A percentile compares a stretch with the other conserved stretches of the same genome.
Evolutionary conservation across 106 monocot genomes (phyloP).

Genomic region (Chionographis japonica): DNA sequence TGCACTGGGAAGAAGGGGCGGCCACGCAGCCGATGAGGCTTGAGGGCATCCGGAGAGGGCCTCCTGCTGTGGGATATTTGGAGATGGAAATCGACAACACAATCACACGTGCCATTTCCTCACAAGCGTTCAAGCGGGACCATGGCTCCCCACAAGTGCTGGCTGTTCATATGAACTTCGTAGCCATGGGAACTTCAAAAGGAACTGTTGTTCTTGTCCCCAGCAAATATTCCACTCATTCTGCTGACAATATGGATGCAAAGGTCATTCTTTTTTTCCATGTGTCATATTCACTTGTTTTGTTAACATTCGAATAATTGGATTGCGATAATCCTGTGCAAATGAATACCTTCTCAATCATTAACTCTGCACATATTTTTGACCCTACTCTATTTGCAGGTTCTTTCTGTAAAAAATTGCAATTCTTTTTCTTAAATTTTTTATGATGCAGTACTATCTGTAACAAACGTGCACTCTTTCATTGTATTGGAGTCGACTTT

Average conservation of each 20-base stretch:
- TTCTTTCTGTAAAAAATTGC: too few relatives aligned
- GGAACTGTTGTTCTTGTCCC: conserved; percentile 61
- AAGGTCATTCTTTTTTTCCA: conserved; percentile 46
- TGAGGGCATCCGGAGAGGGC: conserved; percentile 78
- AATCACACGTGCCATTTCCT: conserved; percentile 65
- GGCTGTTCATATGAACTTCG: conserved; percentile 69
- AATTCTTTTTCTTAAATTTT: too few relatives aligned
- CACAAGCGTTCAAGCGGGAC: conserved; percentile 57
- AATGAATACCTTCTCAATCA: too few relatives aligned
- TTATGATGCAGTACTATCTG: too few relatives aligned
- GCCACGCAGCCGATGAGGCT: conserved; percentile 92
- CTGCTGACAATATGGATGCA: conserved; percentile 64
- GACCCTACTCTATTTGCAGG: too few relatives aligned
- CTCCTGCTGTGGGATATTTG: conserved; percentile 90
- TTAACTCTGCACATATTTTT: too few relatives aligned
- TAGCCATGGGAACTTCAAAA: conserved; percentile 81
- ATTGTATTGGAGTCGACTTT: too few relatives aligned
- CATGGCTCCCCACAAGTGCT: conserved; percentile 76
- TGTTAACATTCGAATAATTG: too few relatives aligned
- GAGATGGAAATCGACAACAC: conserved; percentile 88
- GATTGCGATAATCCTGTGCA: too few relatives aligned
- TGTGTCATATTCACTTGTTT: neutral
- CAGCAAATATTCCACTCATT: conserved; percentile 77
- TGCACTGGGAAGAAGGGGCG: conserved; percentile 91
- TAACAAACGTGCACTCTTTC: too few relatives aligned